phyloP scores from a whole-genome alignment of 345 rosid genomes.

The Aethionema arabicum region DNA sequence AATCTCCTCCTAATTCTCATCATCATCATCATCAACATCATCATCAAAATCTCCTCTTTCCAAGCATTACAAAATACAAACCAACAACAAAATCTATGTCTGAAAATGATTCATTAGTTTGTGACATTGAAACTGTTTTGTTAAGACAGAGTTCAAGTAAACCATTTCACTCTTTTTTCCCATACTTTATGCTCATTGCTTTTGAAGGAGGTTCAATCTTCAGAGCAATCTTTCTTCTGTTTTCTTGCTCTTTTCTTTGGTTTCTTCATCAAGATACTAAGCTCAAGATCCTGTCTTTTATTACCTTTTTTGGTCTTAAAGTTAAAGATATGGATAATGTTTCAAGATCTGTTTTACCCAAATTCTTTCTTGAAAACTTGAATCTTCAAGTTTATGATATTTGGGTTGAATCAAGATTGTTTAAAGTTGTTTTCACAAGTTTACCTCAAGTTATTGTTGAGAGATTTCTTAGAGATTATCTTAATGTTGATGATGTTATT shows the following conservation, averaged over 20 bases:
- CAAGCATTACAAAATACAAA: slow-evolving; percentile 39
- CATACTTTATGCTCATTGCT: slow-evolving; percentile 93
- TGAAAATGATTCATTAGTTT: slow-evolving; percentile 43
- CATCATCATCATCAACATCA: slow-evolving; percentile 12
- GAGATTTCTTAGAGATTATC: slow-evolving; percentile 64
- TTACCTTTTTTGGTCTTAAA: slow-evolving; percentile 76
- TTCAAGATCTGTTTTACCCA: slow-evolving; percentile 81
- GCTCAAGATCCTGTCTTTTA: slow-evolving; percentile 59
- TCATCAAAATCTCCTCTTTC: slow-evolving; percentile 41
- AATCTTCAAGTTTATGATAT: slow-evolving; percentile 55
- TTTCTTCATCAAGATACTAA: slow-evolving; percentile 49
- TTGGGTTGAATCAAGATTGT: slow-evolving; percentile 38
- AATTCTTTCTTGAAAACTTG: slow-evolving; percentile 86
- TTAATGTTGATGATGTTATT: slow-evolving; percentile 54
- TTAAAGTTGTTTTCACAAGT: slow-evolving; percentile 60
- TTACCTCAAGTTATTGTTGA: slow-evolving; percentile 86
- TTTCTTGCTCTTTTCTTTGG: slow-evolving; percentile 61
- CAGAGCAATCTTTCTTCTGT: slow-evolving; percentile 58
- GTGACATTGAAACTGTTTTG: slow-evolving; percentile 66
- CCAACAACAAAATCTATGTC: too few species aligned
- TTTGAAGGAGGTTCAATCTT: slow-evolving; percentile 87
- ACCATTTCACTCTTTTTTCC: slow-evolving; percentile 59
- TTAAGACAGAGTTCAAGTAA: slow-evolving; percentile 40
- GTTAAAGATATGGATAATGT: slow-evolving; percentile 54
- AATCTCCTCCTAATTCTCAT: slow-evolving; percentile 33